phyloP scores from a whole-genome alignment of 1,284 basidiomycete genomes.

The Cryptococcus sp. region DNA sequence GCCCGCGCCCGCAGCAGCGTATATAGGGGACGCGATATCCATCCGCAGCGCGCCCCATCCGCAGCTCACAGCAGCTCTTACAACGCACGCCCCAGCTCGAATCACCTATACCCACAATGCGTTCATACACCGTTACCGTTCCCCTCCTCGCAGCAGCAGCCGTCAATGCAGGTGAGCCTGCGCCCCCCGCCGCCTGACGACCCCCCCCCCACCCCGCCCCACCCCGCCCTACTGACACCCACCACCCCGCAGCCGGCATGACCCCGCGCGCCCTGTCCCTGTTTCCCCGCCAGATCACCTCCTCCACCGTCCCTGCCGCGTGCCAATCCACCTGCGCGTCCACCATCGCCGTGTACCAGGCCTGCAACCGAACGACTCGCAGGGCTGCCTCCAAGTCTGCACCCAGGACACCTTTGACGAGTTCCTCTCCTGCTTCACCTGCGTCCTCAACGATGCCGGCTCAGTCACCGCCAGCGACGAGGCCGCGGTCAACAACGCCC shows the following conservation, averaged over 20 bases:
- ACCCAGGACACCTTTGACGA: conserved; percentile 22
- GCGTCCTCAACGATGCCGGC: conserved; percentile 21
- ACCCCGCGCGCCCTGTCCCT: conserved; percentile 16
- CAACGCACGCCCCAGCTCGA: too few species aligned
- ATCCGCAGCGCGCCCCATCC: too few species aligned
- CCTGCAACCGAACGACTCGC: conserved; percentile 36
- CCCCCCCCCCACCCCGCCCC: too few species aligned
- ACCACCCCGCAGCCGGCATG: conserved; percentile 8
- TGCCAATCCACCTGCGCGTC: conserved; percentile 22
- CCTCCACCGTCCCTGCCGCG: conserved; percentile 24
- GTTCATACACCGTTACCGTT: too few species aligned
- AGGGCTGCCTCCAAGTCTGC: conserved; percentile 30
- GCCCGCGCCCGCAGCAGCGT: too few species aligned
- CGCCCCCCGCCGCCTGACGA: too few species aligned
- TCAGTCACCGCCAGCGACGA: conserved; percentile 17
- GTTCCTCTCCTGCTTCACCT: conserved; percentile 25
- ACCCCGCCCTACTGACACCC: too few species aligned
- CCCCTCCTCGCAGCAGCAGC: too few species aligned
- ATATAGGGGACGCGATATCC: too few species aligned
- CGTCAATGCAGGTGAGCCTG: too few species aligned
- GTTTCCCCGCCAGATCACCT: conserved; percentile 23
- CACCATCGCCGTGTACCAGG: conserved; percentile 36
- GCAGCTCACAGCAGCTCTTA: too few species aligned
- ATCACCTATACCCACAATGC: too few species aligned
- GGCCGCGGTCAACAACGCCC: conserved; percentile 17